Evolutionary conservation across 2,329 filamentous ascomycete species (phyloP).

Genomic region (Herpotrichia juniperi): DNA sequence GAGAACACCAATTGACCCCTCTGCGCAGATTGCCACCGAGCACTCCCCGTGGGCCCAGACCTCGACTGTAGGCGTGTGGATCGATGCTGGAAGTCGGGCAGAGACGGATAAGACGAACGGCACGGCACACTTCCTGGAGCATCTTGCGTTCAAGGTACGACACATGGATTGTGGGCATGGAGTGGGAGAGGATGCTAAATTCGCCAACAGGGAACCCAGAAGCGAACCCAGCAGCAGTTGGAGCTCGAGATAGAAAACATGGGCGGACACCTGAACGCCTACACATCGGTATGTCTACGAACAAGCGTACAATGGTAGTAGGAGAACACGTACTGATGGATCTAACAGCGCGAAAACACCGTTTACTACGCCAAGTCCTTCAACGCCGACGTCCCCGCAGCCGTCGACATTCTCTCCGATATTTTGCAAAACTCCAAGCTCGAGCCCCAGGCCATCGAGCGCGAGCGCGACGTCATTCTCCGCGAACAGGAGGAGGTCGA

Average conservation of each 20-base stretch:
- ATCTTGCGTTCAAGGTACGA: conserved; percentile 97
- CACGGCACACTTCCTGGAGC: conserved; percentile 99
- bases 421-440: conserved; percentile 99
- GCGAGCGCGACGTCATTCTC: conserved; percentile 97
- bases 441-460: conserved; percentile 89
- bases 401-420: conserved; percentile 97
- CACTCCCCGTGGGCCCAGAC: conserved; percentile 98
- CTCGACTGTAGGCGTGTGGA: conserved; percentile 98
- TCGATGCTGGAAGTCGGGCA: conserved; percentile 96
- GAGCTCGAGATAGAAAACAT: conserved; percentile 99
- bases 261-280: conserved; percentile 98
- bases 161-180: conserved; percentile 8
- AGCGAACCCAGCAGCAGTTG: conserved; percentile 93
- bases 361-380: conserved; percentile 99
- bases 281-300: conserved; percentile 81
- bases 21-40: conserved; percentile 86
- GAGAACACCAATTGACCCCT: conserved; percentile 40
- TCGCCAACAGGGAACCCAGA: conserved; percentile 77
- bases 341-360: conserved; percentile 87
- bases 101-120: conserved; percentile 99
- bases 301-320: conserved; percentile 9
- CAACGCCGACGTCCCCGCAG: conserved; percentile 95
- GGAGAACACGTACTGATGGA: conserved; percentile 29
- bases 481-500: conserved; percentile 99
- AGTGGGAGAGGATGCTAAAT: conserved; percentile 28